These are phyloP conservation scores for Kandelia obovata DNA, from an alignment of 345 rosid genomes.

Conservation along the genomic window DNA sequence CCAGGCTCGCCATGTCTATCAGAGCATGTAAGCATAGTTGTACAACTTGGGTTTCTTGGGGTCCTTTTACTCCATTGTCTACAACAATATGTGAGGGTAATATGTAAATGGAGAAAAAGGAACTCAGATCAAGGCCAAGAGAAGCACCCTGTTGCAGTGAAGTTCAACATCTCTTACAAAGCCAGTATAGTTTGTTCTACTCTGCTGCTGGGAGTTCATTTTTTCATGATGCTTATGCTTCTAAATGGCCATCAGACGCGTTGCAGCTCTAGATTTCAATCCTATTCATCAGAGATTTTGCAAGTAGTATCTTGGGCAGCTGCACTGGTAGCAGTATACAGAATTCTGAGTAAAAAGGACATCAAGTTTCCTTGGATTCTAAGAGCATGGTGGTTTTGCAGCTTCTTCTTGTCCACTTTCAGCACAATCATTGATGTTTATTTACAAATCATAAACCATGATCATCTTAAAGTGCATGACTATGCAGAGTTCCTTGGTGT, in stretches of 20 bases:
- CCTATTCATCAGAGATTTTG: constrained; percentile 48
- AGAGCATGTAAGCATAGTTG: constrained; percentile 49
- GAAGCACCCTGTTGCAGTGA: constrained; percentile 24
- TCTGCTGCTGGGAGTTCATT: constrained; percentile 44
- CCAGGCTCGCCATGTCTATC: constrained; percentile 42
- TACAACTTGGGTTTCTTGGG: constrained; percentile 50
- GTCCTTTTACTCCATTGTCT: constrained; percentile 33
- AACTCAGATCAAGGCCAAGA: constrained; percentile 28
- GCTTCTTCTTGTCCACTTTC: constrained; percentile 46
- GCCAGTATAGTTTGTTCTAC: constrained; percentile 42
- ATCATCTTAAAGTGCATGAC: constrained; percentile 33
- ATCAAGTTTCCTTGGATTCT: constrained; percentile 60
- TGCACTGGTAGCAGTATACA: constrained; percentile 35
- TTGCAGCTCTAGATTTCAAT: constrained; percentile 40
- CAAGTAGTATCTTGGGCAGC: constrained; percentile 47
- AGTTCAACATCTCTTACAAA: constrained; percentile 42
- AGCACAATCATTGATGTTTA: constrained; percentile 33
- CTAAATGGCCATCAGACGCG: constrained; percentile 24
- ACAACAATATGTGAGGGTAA: constrained; percentile 20
- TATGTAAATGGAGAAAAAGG: constrained; percentile 29
- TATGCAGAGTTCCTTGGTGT: constrained; percentile 48
- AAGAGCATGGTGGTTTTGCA: constrained; percentile 82
- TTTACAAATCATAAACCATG: constrained; percentile 26
- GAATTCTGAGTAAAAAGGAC: constrained; percentile 27
- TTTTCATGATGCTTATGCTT: constrained; percentile 37